Percentiles rank a stretch among this genome's conserved stretches.
Evolutionary conservation across 1,284 basidiomycete species (phyloP).

Genomic region (Boletellus dicymbophilus): DNA sequence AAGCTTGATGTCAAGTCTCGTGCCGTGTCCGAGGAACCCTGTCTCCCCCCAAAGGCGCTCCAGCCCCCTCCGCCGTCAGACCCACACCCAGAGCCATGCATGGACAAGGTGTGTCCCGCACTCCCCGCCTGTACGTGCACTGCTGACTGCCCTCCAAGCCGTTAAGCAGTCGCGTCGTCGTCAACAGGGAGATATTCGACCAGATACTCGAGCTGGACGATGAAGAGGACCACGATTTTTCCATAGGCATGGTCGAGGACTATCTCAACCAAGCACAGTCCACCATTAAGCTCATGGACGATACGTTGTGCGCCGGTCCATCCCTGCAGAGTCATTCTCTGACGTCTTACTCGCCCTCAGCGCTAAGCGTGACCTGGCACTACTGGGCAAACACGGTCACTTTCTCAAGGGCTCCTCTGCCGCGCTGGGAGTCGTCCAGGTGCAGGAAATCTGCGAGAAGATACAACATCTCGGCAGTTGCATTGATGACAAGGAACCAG

Average conservation of each 20-base stretch:
- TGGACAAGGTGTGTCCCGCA: constrained; percentile 27
- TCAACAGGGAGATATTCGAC: constrained; percentile 80
- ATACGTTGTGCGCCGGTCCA: constrained; percentile 65
- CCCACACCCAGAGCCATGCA: constrained; percentile 19
- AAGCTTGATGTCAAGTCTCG: constrained; percentile 33
- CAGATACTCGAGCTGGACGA: constrained; percentile 94
- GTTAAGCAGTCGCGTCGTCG: constrained; percentile 30
- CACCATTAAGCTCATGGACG: constrained; percentile 82
- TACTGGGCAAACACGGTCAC: constrained; percentile 81
- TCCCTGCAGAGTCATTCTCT: constrained; percentile 9
- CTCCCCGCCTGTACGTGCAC: background rate
- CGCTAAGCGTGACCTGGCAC: constrained; percentile 53
- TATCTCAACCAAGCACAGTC: constrained; percentile 79
- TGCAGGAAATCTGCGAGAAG: constrained; percentile 83
- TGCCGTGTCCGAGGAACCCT: constrained; percentile 32
- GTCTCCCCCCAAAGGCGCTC: constrained; percentile 10
- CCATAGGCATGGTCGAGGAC: constrained; percentile 72
- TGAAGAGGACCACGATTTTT: constrained; percentile 78
- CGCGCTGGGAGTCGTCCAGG: constrained; percentile 80
- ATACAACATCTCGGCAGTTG: constrained; percentile 85
- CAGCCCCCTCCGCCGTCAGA: constrained; percentile 17
- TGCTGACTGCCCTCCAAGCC: constrained; percentile 17
- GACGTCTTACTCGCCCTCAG: constrained; percentile 39
- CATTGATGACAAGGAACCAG: constrained; percentile 48
- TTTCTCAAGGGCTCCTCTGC: constrained; percentile 96